Evolutionary conservation across 129 eudicot species (phyloP), one percentile per base, ranked within the genome.

Genomic region (Helianthus tuberosus): DNA sequence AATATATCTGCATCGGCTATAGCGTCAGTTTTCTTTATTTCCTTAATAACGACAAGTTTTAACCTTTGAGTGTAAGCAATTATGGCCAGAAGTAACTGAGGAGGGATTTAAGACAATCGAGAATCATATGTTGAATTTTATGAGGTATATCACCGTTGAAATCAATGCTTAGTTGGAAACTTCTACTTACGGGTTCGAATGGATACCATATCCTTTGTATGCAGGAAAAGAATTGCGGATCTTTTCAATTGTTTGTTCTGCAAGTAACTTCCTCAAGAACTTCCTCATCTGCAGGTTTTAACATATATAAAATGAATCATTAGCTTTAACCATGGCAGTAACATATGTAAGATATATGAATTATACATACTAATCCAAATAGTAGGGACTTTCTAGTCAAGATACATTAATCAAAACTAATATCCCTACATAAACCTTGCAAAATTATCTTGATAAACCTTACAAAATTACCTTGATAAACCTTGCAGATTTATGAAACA

Each of bases 131-230:
- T 65, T 38, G 63, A 27, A 73, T 61, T 14, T 64, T 75, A 58
- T 58, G 27, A 46, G 90, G 68, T 57, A 66, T 12, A 15, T 79
- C 64, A 29, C 54, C 64, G 8, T 66, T 74, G 12, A 73, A 27
- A 66, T 79, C 79, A 66, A 73, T 17, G 12, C 79, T 79, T 57
- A 79, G 68, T 14, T 73, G 8, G n/a, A 41, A 20, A 55, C 53
- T 72, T 79, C 74, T 17, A 66, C 14, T 38, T 65, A 64, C 3
- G 75, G 74, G 38, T 79, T 66, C 11, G 49, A 47, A 79, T 47
- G 78, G 63, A 88, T 78, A 49, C 99, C 99, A 66, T 51, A 78
- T 78, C 96, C 99, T 75, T 94, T 91, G 68, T 83, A 88, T 69
- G 99, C 99, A 44, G 99, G 97, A 73, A 73, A 79, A 38, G 69